Base-by-base conservation (phyloP, 2,329 filamentous ascomycete genomes). In the Phialophora verrucosa region DNA sequence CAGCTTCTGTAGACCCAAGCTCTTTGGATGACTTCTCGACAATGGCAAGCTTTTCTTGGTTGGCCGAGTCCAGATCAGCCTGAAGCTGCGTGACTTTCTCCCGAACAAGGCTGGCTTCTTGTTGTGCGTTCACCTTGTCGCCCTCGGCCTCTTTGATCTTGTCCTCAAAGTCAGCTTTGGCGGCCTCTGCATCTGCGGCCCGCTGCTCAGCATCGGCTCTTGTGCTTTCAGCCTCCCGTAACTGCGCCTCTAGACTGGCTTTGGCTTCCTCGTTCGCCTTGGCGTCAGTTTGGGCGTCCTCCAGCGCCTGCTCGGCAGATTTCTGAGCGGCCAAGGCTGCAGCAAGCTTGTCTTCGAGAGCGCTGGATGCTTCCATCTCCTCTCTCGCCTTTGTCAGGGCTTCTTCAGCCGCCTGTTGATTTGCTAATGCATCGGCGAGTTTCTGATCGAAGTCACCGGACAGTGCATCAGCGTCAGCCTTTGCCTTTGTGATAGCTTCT, bases 91-190 rank as follows among this genome's bases (percentile, higher is more conserved):
- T 38, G 25, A 62, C 3, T 23, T 58, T 65, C n/a, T 67, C 50
- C 31, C 27, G 32, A 7, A 59, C 25, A 29, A 47, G 17, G 2
- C 59, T 50, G 23, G 59, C n/a, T 27, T 64, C 56, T 31, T 56
- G 55, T 50, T 69, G 63, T 11, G 61, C 51, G 7, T 47, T 42
- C 11, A 49, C 51, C 42, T 63, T 65, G 27, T 65, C 62, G 17
- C 56, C 51, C 12, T 65, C 62, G n/a, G 62, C 65, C 23, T 32
- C 17, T 17, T 63, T 59, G n/a, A 69, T 29, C 20, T 62, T 62
- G 8, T 42, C 54, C 51, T 69, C 56, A 14, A 59, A 25, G 20
- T 56, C 54, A 27, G 54, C 44, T 49, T 60, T 63, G 32, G 55
- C 50, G 12, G 63, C 62, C 25, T 64, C 57, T 14, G 49, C 47